Base-by-base conservation (phyloP, 257 asterid species). In the Gentiana straminea region DNA sequence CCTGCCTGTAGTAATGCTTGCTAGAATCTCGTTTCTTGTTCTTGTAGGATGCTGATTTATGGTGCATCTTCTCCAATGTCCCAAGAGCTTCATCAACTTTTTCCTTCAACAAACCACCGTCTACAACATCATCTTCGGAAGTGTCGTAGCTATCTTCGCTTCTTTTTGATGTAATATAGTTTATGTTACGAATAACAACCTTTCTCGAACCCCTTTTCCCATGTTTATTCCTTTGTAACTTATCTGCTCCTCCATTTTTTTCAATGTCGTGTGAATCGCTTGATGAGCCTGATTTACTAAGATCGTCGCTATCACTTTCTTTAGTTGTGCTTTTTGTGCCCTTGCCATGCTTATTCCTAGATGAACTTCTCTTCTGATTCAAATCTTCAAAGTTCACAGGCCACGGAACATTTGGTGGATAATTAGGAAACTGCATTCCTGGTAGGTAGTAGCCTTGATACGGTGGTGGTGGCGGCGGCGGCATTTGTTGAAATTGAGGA, bases 121-220 rank as follows among this genome's bases (percentile, higher is more conserved):
- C 81, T 9, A 77, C 73, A 12, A 78, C 76, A 71, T 61, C 66
- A 67, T 75, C 68, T 34, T 59, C 79, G 4, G 79, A 64, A 41
- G 69, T 72, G 64, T 78, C 62, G 7, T 63, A 71, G 33, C 64
- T 68, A 24, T 69, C 84, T 54, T 72, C 82, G 39, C 71, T 70
- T 68, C 80, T 69, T 49, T 81, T 68, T 1, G 84, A 68, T 68
- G 94, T 67, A 55, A 86, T 77, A 65, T 84, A 86, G 63, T 86
- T 86, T 72, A 86, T 84, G 77, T 86, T 86, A 47, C 94, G 94
- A 9, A 86, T 82, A 38, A 86, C 89, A 24, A 86, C 96, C 72
- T 80, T 84, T 61, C 83, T 70, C 1, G 88, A 84, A 24, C 84
- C 76, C 48, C 49, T 73, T 43, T 71, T 78, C 49, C 60, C 74